Evolutionary conservation across 2,329 filamentous ascomycete species (phyloP), one percentile per base, ranked within the genome.

Genomic region (Talaromyces sp.): DNA sequence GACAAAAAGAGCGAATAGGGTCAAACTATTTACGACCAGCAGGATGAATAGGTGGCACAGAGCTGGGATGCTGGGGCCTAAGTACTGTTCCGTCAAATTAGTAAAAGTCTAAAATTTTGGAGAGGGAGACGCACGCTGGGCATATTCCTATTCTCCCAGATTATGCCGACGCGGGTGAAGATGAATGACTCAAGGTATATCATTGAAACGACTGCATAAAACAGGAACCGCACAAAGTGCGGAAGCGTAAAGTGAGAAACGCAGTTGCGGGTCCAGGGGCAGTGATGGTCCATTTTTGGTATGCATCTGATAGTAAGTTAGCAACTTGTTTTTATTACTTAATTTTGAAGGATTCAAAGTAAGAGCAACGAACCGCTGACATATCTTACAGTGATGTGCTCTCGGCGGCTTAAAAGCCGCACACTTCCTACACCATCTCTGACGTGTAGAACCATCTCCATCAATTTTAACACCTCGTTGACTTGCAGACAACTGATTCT

Each of bases 241-340:
- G 87, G 87, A 67, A 88, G 85, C 0, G 86, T 89, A 68, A 84
- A 84, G 74, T 89, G 84, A 49, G 87, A 89, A 62, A 89, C 86
- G 70, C 87, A 89, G 70, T 89, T 89, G 39, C 78, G 79, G 27
- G 86, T 89, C 87, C 87, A 89, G 7, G 87, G 86, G 72, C 87
- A 89, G 72, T 89, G 87, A 72, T 88, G 86, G 73, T 88, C 86
- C 86, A 88, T 88, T 74, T 87, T 88, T 0, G 85, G 85, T 59
- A 88, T 84, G 69, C 86, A 87, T 76, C 85, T 86, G 2, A 5
- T 56, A 1, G 35, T 3, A 25, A 17, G 17, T 54, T 15, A 54
- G 27, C 27, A 31, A 31, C 27, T 7, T 31, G 27, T 31, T 31
- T 31, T 6, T 31, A 31, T 6, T 6, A 31, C 7, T 31, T 7